These are phyloP conservation scores for Phytophthora fragariae DNA, from an alignment of 352 stramenopile species.

Conservation along the genomic window DNA sequence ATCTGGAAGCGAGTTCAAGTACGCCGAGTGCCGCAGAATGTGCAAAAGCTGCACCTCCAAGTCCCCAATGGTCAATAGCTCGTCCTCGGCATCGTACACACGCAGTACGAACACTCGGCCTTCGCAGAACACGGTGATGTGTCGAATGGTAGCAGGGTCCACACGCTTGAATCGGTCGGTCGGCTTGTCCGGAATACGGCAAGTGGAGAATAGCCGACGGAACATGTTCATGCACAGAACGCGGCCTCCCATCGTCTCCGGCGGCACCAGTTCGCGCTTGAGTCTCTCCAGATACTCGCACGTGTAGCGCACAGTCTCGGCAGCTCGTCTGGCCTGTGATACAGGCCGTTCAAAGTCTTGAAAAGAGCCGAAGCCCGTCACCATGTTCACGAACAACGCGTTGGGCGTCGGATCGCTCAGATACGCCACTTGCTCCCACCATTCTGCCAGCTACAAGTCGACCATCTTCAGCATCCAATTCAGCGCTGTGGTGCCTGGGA, in stretches of 20 bases:
- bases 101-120: constrained; percentile 57
- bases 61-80: constrained; percentile 70
- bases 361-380: constrained; percentile 95
- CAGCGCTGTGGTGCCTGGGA: not conserved
- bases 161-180: constrained; percentile 60
- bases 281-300: constrained; percentile 91
- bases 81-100: constrained; percentile 53
- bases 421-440: constrained; percentile 94
- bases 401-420: constrained; percentile 82
- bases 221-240: constrained; percentile 93
- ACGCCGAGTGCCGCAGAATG: constrained; percentile 55
- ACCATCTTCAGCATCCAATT: not conserved
- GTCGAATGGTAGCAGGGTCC: constrained; percentile 41
- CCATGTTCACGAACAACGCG: constrained; percentile 94
- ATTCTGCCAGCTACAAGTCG: constrained; percentile 74
- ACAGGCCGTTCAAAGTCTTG: constrained; percentile 84
- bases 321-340: constrained; percentile 60
- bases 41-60: constrained; percentile 66
- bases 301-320: constrained; percentile 72
- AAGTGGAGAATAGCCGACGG: constrained; percentile 90
- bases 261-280: constrained; percentile 76
- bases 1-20: constrained; percentile 47
- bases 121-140: constrained; percentile 66
- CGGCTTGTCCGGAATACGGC: constrained; percentile 79
- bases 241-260: constrained; percentile 90